phyloP scores from a whole-genome alignment of 257 asterid genomes.

The Penstemon newberryi region DNA sequence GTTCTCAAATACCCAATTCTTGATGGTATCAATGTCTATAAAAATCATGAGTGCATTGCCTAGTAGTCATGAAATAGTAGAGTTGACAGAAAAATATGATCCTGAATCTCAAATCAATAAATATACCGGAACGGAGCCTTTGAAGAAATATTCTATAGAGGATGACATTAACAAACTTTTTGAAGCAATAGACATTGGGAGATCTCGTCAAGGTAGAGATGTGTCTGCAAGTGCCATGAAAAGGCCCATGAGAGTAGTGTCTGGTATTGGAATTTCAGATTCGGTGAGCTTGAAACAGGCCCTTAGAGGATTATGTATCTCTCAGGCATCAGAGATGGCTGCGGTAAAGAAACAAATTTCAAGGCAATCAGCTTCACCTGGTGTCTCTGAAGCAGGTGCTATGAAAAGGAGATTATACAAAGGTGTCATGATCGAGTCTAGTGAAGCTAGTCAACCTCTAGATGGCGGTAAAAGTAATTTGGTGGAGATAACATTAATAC shows the following conservation, averaged over 20 bases:
- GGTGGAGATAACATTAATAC: constrained; percentile 59
- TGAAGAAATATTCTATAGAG: constrained; percentile 41
- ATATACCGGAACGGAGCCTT: constrained; percentile 34
- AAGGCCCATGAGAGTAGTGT: constrained; percentile 68
- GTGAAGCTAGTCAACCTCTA: constrained; percentile 34
- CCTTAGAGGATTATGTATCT: constrained; percentile 84
- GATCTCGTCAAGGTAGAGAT: constrained; percentile 40
- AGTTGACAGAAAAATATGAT: constrained; percentile 43
- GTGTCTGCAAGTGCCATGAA: constrained; percentile 73
- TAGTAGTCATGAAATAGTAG: constrained; percentile 61
- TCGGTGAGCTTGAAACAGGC: constrained; percentile 87
- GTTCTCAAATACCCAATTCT: constrained; percentile 14
- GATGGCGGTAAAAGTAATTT: constrained; percentile 42
- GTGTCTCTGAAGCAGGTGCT: constrained; percentile 46
- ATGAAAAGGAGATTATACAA: constrained; percentile 43
- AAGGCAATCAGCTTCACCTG: constrained; percentile 50
- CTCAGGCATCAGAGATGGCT: constrained; percentile 98
- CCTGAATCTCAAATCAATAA: constrained; percentile 33
- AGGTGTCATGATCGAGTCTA: constrained; percentile 40
- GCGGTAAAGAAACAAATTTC: constrained; percentile 65
- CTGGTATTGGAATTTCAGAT: constrained; percentile 71
- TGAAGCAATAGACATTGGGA: constrained; percentile 63
- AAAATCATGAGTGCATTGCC: constrained; percentile 38
- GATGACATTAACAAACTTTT: constrained; percentile 79
- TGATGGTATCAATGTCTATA: constrained; percentile 18